Conservation (phyloP, 2,329 filamentous ascomycete species). For the Verticillium nonalfalfae region DNA sequence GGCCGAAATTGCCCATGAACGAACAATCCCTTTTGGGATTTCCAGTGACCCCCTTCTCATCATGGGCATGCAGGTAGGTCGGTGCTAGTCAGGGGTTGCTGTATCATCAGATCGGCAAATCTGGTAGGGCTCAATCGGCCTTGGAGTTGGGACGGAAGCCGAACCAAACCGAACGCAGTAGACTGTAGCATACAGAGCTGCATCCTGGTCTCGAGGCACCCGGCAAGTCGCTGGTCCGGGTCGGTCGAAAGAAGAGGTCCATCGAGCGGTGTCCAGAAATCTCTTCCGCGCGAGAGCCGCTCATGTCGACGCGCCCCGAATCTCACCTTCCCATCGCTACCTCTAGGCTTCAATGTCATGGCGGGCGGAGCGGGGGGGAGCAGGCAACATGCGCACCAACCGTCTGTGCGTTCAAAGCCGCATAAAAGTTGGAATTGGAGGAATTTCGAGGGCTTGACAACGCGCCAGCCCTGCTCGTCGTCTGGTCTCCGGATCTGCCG, state of each 20-base stretch:
- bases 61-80: not conserved
- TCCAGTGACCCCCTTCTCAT: not conserved
- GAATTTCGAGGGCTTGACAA: not conserved
- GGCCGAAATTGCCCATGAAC: not conserved
- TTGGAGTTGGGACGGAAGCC: not conserved
- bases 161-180: not conserved
- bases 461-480: not conserved
- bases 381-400: not conserved
- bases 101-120: not conserved
- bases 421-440: not conserved
- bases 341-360: not conserved
- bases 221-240: not conserved
- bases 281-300: not conserved
- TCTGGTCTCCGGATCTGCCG: not conserved
- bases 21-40: not conserved
- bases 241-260: not conserved
- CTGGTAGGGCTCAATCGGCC: not conserved
- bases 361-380: too few relatives aligned
- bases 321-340: too few relatives aligned
- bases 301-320: not conserved
- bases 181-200: not conserved
- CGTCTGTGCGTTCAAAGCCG: not conserved
- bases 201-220: not conserved
- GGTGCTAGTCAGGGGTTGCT: not conserved
- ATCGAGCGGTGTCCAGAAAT: not conserved